Conservation (phyloP, 2,329 filamentous ascomycete genomes). For the Trichoderma atrobrunneum region DNA sequence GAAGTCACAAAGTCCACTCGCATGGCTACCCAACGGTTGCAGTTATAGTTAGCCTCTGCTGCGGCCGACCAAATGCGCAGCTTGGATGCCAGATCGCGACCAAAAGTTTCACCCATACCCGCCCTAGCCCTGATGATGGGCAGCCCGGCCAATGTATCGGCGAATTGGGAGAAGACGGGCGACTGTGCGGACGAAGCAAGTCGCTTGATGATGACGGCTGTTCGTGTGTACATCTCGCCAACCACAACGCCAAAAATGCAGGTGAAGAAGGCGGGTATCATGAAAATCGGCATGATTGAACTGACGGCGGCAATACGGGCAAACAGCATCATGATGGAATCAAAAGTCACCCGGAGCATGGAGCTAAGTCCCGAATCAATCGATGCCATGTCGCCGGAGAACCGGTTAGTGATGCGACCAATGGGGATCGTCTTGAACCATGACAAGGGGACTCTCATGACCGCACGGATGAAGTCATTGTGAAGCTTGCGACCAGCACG, state of each 20-base stretch:
- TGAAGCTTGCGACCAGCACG: conserved; percentile 53
- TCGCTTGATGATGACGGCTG: conserved; percentile 46
- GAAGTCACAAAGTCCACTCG: conserved; percentile 55
- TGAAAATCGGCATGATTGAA: conserved; percentile 52
- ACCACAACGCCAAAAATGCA: conserved; percentile 46
- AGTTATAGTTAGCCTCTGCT: conserved; percentile 51
- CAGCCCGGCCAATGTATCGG: conserved; percentile 50
- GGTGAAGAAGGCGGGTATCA: conserved; percentile 45
- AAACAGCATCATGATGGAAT: conserved; percentile 41
- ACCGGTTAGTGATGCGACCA: conserved; percentile 53
- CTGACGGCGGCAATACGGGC: conserved; percentile 48
- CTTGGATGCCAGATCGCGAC: conserved; percentile 48
- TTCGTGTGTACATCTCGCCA: conserved; percentile 51
- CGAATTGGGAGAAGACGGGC: conserved; percentile 56
- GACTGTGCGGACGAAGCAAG: conserved; percentile 48
- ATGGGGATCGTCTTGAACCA: conserved; percentile 57
- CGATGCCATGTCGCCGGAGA: conserved; percentile 56
- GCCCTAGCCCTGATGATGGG: conserved; percentile 50
- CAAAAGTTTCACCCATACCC: conserved; percentile 48
- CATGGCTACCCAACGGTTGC: conserved; percentile 57
- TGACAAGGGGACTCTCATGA: conserved; percentile 53
- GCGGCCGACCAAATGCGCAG: conserved; percentile 46
- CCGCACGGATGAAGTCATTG: conserved; percentile 48
- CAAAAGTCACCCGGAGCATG: conserved; percentile 44
- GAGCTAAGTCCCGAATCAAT: conserved; percentile 49